Evolutionary conservation across 2,329 filamentous ascomycete species (phyloP), one percentile per base, ranked within the genome.

Genomic region (Cladophialophora immunda): DNA sequence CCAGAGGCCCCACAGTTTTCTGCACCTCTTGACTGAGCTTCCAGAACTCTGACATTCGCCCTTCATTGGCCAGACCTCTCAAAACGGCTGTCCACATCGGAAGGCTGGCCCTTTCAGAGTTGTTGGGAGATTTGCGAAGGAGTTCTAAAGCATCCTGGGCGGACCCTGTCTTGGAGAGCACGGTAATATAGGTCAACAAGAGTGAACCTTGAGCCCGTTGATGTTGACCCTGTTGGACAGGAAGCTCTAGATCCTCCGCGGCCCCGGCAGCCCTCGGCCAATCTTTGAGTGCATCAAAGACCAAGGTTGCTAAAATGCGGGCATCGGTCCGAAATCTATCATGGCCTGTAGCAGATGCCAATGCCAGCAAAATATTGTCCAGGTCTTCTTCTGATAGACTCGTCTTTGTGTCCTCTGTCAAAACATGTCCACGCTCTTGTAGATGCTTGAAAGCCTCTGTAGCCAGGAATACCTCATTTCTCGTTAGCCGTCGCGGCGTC

Each of bases 391-490:
- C 72, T 1, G 76, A 80, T 34, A 82, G 78, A 67, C 81, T 77
- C 50, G 72, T 72, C 36, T 78, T 72, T 70, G 74, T 77, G 9
- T 78, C 77, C 27, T 73, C 69, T 2, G 74, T 68, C 25, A 76
- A 61, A 19, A 70, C 58, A 50, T 71, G 66, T 50, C 70, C 68
- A 34, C 70, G 76, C 58, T 75, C 78, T 70, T 84, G 78, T 62
- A 92, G 81, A 75, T 92, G 86, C 25, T 84, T 79, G 66, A 92
- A 85, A 52, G 92, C 87, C 45, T 82, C 78, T 32, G 84, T 75
- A 22, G 86, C 83, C 71, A 88, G 81, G n/a, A 83, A 78, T 0
- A 91, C 90, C 73, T 95, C 90, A 64, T 50, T 89, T 84, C 72
- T 87, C 83, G 77, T 92, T 88, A 76, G 92, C 74, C 59, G 83